phyloP scores from a whole-genome alignment of 2,329 filamentous ascomycete genomes.

The Cylindrodendrum hubeiense region DNA sequence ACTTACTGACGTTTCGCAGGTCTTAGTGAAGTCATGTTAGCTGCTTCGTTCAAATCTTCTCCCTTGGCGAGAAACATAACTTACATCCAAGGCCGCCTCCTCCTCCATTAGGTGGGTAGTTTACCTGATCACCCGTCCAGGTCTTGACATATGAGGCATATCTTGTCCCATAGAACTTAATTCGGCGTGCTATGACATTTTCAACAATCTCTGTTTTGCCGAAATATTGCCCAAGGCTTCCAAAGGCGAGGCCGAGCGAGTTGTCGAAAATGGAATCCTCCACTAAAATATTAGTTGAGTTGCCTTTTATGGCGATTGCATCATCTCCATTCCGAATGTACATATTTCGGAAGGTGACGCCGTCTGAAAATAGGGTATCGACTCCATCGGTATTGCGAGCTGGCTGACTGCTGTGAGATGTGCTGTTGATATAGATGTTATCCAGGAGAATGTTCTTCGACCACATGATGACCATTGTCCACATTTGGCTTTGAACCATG shows the following conservation, averaged over 20 bases:
- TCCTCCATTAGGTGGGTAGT: conserved; percentile 62
- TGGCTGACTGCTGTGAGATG: conserved; percentile 47
- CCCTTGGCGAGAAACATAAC: not conserved
- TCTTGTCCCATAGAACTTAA: conserved; percentile 58
- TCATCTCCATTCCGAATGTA: conserved; percentile 48
- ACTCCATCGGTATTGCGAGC: conserved; percentile 57
- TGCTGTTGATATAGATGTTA: conserved; percentile 67
- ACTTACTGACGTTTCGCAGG: not conserved
- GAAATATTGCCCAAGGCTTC: conserved; percentile 68
- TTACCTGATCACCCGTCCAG: conserved; percentile 65
- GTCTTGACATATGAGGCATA: conserved; percentile 69
- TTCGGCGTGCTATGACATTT: conserved; percentile 61
- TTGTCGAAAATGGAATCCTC: conserved; percentile 61
- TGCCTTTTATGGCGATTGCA: conserved; percentile 66
- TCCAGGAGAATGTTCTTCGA: conserved; percentile 60
- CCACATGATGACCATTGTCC: conserved; percentile 67
- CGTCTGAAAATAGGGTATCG: conserved; percentile 65
- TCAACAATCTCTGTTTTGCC: conserved; percentile 62
- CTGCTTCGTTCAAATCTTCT: not conserved
- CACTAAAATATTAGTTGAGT: conserved; percentile 66
- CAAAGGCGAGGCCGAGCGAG: conserved; percentile 67
- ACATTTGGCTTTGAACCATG: conserved; percentile 72
- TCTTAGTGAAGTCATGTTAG: not conserved
- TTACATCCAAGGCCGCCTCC: conserved; percentile 57
- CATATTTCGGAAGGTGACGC: conserved; percentile 65